These are phyloP conservation scores for Massarina eburnea DNA, from an alignment of 2,329 filamentous ascomycete species.

Conservation along the genomic window DNA sequence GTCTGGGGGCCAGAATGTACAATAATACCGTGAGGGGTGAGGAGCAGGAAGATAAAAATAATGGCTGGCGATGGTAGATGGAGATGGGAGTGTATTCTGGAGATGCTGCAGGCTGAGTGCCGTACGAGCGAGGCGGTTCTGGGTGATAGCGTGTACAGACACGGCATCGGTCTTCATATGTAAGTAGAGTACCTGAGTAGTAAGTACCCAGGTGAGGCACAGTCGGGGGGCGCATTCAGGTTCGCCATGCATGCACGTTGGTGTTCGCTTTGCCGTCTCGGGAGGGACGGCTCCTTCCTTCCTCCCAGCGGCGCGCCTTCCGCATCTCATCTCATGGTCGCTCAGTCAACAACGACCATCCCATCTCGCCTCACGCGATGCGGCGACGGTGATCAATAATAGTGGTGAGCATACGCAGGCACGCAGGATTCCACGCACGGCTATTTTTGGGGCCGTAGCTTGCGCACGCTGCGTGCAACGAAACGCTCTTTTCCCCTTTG, in stretches of 20 bases:
- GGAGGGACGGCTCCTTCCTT: slow-evolving; percentile 14
- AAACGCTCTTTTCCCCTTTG: slow-evolving; percentile 23
- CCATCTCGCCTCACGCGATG: background rate
- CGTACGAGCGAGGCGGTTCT: background rate
- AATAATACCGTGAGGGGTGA: background rate
- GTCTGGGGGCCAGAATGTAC: slow-evolving; percentile 2
- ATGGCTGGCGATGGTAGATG: slow-evolving; percentile 1
- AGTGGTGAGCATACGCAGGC: background rate
- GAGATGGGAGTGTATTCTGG: slow-evolving; percentile 5
- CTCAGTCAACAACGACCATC: background rate
- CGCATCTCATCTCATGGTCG: background rate
- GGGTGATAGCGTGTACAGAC: too few relatives aligned
- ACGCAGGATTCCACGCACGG: background rate
- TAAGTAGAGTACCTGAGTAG: background rate
- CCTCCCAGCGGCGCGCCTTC: slow-evolving; percentile 6
- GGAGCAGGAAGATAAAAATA: slow-evolving; percentile 1
- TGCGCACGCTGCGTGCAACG: slow-evolving; percentile 15
- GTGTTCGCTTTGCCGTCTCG: slow-evolving; percentile 4
- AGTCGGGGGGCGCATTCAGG: background rate
- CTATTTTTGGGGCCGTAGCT: background rate
- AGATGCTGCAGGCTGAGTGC: background rate
- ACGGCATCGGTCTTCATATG: too few relatives aligned
- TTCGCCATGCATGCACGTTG: slow-evolving; percentile 2
- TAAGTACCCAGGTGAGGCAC: background rate
- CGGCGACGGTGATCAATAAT: too few relatives aligned